Percentiles rank a stretch among this genome's conserved stretches.
Conservation (phyloP, 257 asterid species). For the Nemophila menziesii region DNA sequence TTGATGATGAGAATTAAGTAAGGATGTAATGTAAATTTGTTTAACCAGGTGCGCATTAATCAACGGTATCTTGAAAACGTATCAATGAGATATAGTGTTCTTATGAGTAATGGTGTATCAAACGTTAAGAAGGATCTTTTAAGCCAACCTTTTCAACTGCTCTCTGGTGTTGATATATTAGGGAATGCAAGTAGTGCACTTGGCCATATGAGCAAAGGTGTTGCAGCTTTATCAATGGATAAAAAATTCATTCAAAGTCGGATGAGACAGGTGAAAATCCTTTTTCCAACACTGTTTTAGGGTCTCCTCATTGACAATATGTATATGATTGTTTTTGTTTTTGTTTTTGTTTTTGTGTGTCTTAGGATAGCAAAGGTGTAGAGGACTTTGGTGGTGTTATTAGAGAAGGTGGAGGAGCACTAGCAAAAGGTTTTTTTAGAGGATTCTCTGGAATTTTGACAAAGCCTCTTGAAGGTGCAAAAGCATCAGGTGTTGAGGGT, state of each 20-base stretch:
- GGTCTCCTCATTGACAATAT: neutral
- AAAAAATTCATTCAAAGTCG: slow-evolving; percentile 97
- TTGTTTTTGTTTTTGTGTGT: slow-evolving; percentile 1
- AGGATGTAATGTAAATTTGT: slow-evolving; percentile 5
- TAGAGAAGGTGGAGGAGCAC: slow-evolving; percentile 97
- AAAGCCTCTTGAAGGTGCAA: slow-evolving; percentile 98
- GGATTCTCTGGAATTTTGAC: slow-evolving; percentile 97
- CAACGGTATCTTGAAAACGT: slow-evolving; percentile 81
- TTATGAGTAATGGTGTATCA: slow-evolving; percentile 62
- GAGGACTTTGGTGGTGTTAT: slow-evolving; percentile 97
- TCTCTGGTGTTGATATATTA: slow-evolving; percentile 94
- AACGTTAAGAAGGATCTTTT: slow-evolving; percentile 89
- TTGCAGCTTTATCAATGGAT: slow-evolving; percentile 99
- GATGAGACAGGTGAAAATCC: slow-evolving; percentile 64
- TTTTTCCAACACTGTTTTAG: slow-evolving; percentile 1
- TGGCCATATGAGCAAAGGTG: slow-evolving; percentile 99
- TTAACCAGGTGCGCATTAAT: slow-evolving; percentile 74
- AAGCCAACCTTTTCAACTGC: slow-evolving; percentile 94
- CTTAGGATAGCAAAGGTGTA: slow-evolving; percentile 88
- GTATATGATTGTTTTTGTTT: neutral
- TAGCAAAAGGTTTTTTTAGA: slow-evolving; percentile 92
- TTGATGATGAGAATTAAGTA: neutral
- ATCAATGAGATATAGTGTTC: slow-evolving; percentile 74
- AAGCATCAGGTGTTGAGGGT: slow-evolving; percentile 98
- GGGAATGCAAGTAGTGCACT: slow-evolving; percentile 99